These are phyloP conservation scores for Venturia carpophila DNA, from an alignment of 2,329 filamentous ascomycete genomes.

Conservation along the genomic window DNA sequence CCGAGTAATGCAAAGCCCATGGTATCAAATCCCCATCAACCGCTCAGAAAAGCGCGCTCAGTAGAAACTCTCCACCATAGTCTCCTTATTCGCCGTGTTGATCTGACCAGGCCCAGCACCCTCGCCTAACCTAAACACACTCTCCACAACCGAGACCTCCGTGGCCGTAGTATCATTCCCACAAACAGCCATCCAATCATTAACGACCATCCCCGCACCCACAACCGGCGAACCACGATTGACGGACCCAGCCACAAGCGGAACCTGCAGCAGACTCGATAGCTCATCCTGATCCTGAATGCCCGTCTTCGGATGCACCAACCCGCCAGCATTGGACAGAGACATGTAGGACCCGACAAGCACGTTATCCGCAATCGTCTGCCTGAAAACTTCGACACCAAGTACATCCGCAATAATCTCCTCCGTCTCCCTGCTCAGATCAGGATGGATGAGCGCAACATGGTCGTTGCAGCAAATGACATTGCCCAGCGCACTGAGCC, in stretches of 20 bases:
- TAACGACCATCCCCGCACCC: slow-evolving; percentile 94
- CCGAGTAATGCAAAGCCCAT: slow-evolving; percentile 8
- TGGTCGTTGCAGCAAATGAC: slow-evolving; percentile 96
- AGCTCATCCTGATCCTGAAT: slow-evolving; percentile 98
- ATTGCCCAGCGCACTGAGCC: slow-evolving; percentile 89
- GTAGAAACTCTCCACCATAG: slow-evolving; percentile 99
- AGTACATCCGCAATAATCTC: slow-evolving; percentile 96
- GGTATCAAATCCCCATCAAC: not conserved
- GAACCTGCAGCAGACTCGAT: slow-evolving; percentile 85
- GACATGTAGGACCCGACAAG: slow-evolving; percentile 96
- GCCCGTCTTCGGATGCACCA: slow-evolving; percentile 94
- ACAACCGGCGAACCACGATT: slow-evolving; percentile 91
- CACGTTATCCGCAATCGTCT: slow-evolving; percentile 96
- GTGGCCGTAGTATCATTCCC: slow-evolving; percentile 91
- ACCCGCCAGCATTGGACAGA: slow-evolving; percentile 88
- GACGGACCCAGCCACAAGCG: slow-evolving; percentile 85
- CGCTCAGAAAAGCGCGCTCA: slow-evolving; percentile 38
- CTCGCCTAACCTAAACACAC: slow-evolving; percentile 89
- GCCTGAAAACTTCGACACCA: slow-evolving; percentile 81
- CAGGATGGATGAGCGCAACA: slow-evolving; percentile 91
- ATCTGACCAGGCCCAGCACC: slow-evolving; percentile 68
- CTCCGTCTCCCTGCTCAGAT: slow-evolving; percentile 94
- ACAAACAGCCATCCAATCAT: slow-evolving; percentile 94
- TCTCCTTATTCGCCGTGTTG: slow-evolving; percentile 85
- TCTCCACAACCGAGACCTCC: slow-evolving; percentile 92